Base-by-base conservation (phyloP, 208 protist genomes). In the Crithidia sp. region DNA sequence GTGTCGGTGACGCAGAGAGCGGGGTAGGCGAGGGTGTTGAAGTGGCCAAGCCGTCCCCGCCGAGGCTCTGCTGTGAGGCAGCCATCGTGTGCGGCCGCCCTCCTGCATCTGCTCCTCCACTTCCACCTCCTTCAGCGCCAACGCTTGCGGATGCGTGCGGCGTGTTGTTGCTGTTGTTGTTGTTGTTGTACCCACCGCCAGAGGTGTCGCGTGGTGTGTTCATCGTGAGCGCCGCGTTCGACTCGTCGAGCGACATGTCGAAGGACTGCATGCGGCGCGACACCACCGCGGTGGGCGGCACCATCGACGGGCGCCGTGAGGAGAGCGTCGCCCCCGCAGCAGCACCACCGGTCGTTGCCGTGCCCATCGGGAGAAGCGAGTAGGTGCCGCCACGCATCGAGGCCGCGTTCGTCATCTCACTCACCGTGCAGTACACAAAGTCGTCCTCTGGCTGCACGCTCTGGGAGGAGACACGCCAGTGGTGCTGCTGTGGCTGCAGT, bases 341-440 rank as follows among this genome's bases (percentile, higher is more conserved):
- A 8, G 57, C 8, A 2, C 16, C 58, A 14, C 67, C 50, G 44
- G 36, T 13, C 17, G 14, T 36, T 36, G 40, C 7, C 12, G 44
- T 19, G 14, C 60, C 54, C 14, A 14, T 37, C 0, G 58, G 52
- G 9, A 52, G 37, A 3, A 52, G 37, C 13, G 62, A 69, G 54
- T 13, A 8, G 47, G 50, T 59, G 59, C 47, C 69, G 16, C 73
- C 52, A 2, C 66, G 66, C 66, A 60, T 40, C 43, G 64, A 69
- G 3, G 54, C 43, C 39, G 63, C 50, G 12, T 74, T 81, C 17
- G 76, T 73, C 64, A 71, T 76, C 37, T 81, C 76, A 49, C 76
- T 81, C 41, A 81, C 76, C 10, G 76, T 72, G 68, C 53, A 71
- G 52, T 58, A 73, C 41, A 73, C 63, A 17, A 63, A 57, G 44